Evolutionary conservation across 73 alveolate genomes (phyloP), one percentile per base, ranked within the genome.

Genomic region (Symbiodinium pilosum): DNA sequence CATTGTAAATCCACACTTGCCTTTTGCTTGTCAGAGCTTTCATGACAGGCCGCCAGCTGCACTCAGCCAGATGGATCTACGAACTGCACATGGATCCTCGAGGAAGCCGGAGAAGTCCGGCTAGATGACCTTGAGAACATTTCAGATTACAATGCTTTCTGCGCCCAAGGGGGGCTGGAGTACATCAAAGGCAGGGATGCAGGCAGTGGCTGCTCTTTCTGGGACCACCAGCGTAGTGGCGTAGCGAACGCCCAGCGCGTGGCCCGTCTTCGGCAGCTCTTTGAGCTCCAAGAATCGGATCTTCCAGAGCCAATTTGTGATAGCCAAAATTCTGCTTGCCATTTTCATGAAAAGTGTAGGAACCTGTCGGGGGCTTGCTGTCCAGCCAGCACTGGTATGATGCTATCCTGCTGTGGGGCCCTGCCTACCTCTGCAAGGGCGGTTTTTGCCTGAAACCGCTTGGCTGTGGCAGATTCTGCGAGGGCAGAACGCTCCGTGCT

Each of bases 351-450:
- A 30, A n/a, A 73, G 34, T 73, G 85, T 32, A 24, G 85, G 85
- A 73, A 73, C n/a, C 85, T 73, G 3, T 73, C 85, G 8, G 85
- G 85, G 14, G 43, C 41, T 43, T 73, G 85, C 44, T 73, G 85
- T 26, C 85, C 85, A 34, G 85, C 85, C 6, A 16, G 44, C 85
- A 36, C 41, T 2, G 85, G 85, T 30, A 73, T 73, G 85, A 73
- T 73, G 85, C 85, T 73, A 43, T 20, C 85, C 85, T 73, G 85
- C 47, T 73, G 85, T 73, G 85, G 85, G 14, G 30, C 81, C 81
- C 30, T 64, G 20, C 81, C 81, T 0, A 18, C 0, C 30, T 38
- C 34, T 64, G 38, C 38, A 64, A 64, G 81, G 12, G 38, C 81
- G 12, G 38, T 64, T 38, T 34, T 64, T 64, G 41, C 41, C 18